Evolutionary conservation across 2,329 filamentous ascomycete genomes (phyloP), one percentile per base, ranked within the genome.

Genomic region (Blastomyces emzantsi): DNA sequence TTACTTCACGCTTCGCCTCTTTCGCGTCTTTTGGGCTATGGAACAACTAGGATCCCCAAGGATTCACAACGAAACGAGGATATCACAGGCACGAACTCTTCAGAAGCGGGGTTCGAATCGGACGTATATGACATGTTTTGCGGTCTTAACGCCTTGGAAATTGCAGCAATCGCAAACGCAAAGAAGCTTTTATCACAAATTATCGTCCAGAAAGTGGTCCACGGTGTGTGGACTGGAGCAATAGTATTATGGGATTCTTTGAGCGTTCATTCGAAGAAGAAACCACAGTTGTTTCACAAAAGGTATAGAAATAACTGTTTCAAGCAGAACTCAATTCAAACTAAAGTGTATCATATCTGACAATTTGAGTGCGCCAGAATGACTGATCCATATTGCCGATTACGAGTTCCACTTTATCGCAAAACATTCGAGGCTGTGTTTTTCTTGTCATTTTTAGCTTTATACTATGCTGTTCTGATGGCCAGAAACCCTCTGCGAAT

Each of bases 381-480:
- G 17, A 81, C 87, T 36, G 89, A 93, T 70, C 87, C 87, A 1
- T 92, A 89, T 74, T 90, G 88, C 57, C 84, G 91, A 30, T 77
- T 91, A 30, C 80, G 90, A 22, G 91, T 95, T 1, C 91, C 91
- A 28, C 85, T 89, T 68, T 95, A 96, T 72, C 84, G 92, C 67
- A 95, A 95, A 75, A 83, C 85, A 1, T 95, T 91, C 73, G 90
- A 96, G 74, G 88, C 91, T 5, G 70, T 90, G 15, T 96, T 94
- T 79, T 94, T 95, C 72, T 80, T 85, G 47, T 80, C 84, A 0
- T 92, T 95, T 70, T 78, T 97, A 51, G 81, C 83, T 33, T 79
- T 97, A 6, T 97, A 96, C 75, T 97, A 96, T 71, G 82, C 85
- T n/a, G 92, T 96, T 0, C 81, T 96, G 41, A 83, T 95, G 56